A percentile compares a stretch with the other conserved stretches of the same genome.
These are phyloP conservation scores for Nemophila menziesii DNA, from an alignment of 257 asterid species.

Conservation along the genomic window DNA sequence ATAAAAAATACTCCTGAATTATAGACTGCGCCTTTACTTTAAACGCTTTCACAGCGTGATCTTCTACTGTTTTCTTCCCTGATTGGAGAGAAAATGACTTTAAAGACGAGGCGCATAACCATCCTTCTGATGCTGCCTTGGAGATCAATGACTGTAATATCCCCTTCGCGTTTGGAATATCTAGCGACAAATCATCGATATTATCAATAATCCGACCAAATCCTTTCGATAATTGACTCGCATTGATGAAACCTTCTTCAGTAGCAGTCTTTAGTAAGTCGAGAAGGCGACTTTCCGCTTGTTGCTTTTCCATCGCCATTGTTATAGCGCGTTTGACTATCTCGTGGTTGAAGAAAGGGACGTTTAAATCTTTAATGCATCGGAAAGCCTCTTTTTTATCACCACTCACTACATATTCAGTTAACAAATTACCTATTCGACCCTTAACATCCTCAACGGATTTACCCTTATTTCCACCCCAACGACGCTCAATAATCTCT, in stretches of 20 bases:
- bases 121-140: constrained; percentile 86
- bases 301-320: constrained; percentile 77
- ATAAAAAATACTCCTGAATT: constrained; percentile 63
- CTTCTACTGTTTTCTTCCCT: constrained; percentile 37
- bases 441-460: constrained; percentile 71
- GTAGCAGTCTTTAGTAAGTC: constrained; percentile 51
- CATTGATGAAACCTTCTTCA: constrained; percentile 65
- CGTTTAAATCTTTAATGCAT: constrained; percentile 70
- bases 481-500: constrained; percentile 65
- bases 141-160: constrained; percentile 59
- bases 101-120: constrained; percentile 77
- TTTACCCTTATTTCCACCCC: constrained; percentile 85
- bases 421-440: constrained; percentile 46
- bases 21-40: constrained; percentile 60
- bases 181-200: constrained; percentile 66
- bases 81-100: constrained; percentile 39
- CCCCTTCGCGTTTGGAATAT: constrained; percentile 69
- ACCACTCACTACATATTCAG: constrained; percentile 63
- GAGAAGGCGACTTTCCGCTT: constrained; percentile 42
- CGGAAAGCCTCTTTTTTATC: constrained; percentile 71
- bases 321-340: constrained; percentile 69
- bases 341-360: constrained; percentile 85
- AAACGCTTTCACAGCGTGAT: constrained; percentile 35
- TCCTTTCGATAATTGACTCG: constrained; percentile 84
- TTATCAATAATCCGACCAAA: constrained; percentile 63